Base-by-base conservation (phyloP, 108 stramenopile species). In the Skeletonema marinoi region DNA sequence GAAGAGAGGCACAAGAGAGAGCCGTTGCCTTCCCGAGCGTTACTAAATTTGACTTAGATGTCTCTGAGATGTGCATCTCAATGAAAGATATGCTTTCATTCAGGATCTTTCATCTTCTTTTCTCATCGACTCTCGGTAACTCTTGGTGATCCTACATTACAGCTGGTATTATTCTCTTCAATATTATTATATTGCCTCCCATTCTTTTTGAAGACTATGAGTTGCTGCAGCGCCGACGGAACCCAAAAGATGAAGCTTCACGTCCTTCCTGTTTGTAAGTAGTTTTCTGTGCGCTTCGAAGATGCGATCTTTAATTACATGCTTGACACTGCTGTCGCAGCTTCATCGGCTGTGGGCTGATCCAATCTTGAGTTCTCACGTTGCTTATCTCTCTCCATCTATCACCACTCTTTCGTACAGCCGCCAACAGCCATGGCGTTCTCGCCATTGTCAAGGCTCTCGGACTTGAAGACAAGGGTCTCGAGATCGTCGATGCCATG, bases 351-450 rank as follows among this genome's bases (percentile, higher is more conserved):
- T 3, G 44, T n/a, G 5, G 44, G 16, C 44, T 46, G 44, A 16
- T 46, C 44, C 44, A 36, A n/a, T 46, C 14, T n/a, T 46, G 16
- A 46, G 44, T 46, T 46, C 44, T 46, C 44, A 46, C 3, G 2
- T 0, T 46, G 25, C 25, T 4, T 46, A n/a, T 59, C 48, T 69
- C 16, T 41, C 61, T 17, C 48, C 17, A 12, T 17, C 48, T 11
- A 12, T 33, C 62, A 16, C 29, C 6, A 16, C 48, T 39, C 6
- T 39, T 12, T 0, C 12, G 11, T 0, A 21, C 62, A 81, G 80
- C 81, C 64, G 75, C 81, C 51, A 83, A 83, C 73, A 78, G 77
- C 1, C 82, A 83, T 33, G 82, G 82, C 39, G 39, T 33, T 21
- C 65, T 83, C 19, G 77, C 82, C 60, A 60, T 83, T 33, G 59